Conservation (phyloP, 495 filamentous ascomycete species). For the Alectoria sarmentosa region DNA sequence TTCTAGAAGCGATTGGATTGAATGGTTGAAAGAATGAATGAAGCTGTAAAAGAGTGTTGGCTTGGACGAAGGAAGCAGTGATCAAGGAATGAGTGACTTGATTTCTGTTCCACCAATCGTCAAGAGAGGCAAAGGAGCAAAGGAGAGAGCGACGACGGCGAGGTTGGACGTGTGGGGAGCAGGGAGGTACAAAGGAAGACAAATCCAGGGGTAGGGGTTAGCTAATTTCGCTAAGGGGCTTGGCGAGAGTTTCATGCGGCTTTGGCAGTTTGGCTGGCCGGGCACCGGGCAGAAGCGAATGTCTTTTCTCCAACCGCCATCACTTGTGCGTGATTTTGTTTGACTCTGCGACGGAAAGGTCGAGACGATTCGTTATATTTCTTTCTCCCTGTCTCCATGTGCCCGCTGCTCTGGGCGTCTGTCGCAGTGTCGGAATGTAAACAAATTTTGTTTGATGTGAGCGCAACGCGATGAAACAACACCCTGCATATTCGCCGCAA, state of each 20-base stretch:
- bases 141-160: conserved; percentile 8
- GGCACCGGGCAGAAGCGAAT: not conserved
- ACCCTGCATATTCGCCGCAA: not conserved
- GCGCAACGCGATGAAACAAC: conserved; percentile 9
- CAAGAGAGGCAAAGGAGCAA: not conserved
- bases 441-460: not conserved
- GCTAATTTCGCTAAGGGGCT: not conserved
- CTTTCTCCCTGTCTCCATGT: too few species aligned
- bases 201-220: conserved; percentile 6
- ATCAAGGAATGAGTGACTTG: conserved; percentile 25
- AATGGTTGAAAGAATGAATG: conserved; percentile 13
- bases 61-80: conserved; percentile 7
- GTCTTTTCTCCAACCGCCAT: not conserved
- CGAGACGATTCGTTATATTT: not conserved
- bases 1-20: conserved; percentile 8
- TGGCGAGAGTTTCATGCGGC: conserved; percentile 3
- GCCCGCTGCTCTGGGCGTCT: not conserved
- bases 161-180: not conserved
- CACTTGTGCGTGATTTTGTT: not conserved
- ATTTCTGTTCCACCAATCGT: conserved; percentile 11
- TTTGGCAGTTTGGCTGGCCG: not conserved
- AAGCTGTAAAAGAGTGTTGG: conserved; percentile 10
- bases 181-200: not conserved
- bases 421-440: conserved; percentile 8
- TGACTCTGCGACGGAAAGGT: not conserved